phyloP scores from a whole-genome alignment of 495 filamentous ascomycete species.

The Penicillium bialowiezense region DNA sequence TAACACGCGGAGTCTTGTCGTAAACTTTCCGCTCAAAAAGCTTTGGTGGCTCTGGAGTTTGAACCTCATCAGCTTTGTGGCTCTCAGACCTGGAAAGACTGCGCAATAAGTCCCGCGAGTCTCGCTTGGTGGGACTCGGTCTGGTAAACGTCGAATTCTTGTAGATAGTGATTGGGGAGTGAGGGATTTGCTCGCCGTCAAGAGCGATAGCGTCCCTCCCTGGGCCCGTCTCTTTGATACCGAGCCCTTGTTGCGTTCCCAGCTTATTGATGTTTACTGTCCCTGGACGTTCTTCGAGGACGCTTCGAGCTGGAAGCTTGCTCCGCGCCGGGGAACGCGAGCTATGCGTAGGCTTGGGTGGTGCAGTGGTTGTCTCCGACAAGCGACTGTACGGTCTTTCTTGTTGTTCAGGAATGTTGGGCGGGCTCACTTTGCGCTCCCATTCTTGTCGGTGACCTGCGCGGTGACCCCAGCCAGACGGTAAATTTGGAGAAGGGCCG shows the following conservation, averaged over 20 bases:
- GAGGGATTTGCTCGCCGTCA: slow-evolving; percentile 41
- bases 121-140: slow-evolving; percentile 43
- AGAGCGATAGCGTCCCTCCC: slow-evolving; percentile 26
- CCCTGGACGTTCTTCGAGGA: slow-evolving; percentile 16
- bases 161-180: slow-evolving; percentile 55
- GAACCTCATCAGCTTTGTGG: slow-evolving; percentile 25
- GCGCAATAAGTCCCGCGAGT: slow-evolving; percentile 65
- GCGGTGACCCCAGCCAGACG: slow-evolving; percentile 57
- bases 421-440: slow-evolving; percentile 41
- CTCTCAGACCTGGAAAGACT: slow-evolving; percentile 62
- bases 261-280: slow-evolving; percentile 12
- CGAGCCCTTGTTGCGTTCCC: slow-evolving; percentile 12
- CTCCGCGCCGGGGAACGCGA: slow-evolving; percentile 17
- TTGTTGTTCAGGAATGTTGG: slow-evolving; percentile 23
- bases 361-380: slow-evolving; percentile 7
- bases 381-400: slow-evolving; percentile 9
- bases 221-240: slow-evolving; percentile 17
- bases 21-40: slow-evolving; percentile 36
- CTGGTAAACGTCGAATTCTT: slow-evolving; percentile 35
- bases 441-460: slow-evolving; percentile 51
- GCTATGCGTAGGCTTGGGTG: slow-evolving; percentile 12
- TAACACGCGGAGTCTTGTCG: slow-evolving; percentile 48
- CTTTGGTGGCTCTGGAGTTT: slow-evolving; percentile 41
- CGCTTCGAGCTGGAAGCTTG: slow-evolving; percentile 12
- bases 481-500: slow-evolving; percentile 54